These are phyloP conservation scores for Candida qinlingensis DNA, from an alignment of 805 yeast species.

Conservation along the genomic window DNA sequence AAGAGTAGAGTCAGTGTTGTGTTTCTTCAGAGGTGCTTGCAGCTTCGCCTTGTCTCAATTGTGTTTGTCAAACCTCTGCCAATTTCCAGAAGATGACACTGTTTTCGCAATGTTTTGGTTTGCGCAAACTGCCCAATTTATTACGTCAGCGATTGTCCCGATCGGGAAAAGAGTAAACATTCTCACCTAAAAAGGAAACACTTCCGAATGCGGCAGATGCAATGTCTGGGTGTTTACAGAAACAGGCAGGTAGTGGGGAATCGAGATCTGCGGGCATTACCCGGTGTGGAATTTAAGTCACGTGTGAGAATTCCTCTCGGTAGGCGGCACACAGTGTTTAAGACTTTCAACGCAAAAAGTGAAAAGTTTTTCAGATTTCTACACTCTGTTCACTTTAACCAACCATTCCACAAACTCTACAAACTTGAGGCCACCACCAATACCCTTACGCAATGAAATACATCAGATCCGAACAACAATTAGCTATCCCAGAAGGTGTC, in stretches of 20 bases:
- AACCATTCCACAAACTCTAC: too few species aligned
- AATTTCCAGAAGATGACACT: neutral
- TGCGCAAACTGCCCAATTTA: neutral
- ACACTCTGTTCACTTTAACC: too few species aligned
- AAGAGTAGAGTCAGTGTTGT: too few species aligned
- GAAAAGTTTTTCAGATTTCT: neutral
- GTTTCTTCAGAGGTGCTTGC: too few species aligned
- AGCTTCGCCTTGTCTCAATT: too few species aligned
- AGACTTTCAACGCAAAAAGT: neutral
- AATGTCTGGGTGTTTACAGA: neutral
- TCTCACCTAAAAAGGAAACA: neutral
- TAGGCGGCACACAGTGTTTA: neutral
- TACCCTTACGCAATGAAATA: conserved; percentile 51
- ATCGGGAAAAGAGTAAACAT: neutral
- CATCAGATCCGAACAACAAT: conserved; percentile 80
- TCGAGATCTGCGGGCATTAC: neutral
- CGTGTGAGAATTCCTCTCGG: neutral
- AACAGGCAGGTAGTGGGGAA: neutral
- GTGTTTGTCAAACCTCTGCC: neutral
- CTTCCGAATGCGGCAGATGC: neutral
- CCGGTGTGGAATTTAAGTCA: neutral
- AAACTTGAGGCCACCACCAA: too few species aligned
- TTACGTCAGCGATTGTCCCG: neutral
- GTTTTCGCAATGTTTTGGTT: neutral
- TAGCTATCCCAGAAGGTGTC: conserved; percentile 89